These are phyloP conservation scores for Xylaria scruposa DNA, from an alignment of 495 filamentous ascomycete species.

Conservation along the genomic window DNA sequence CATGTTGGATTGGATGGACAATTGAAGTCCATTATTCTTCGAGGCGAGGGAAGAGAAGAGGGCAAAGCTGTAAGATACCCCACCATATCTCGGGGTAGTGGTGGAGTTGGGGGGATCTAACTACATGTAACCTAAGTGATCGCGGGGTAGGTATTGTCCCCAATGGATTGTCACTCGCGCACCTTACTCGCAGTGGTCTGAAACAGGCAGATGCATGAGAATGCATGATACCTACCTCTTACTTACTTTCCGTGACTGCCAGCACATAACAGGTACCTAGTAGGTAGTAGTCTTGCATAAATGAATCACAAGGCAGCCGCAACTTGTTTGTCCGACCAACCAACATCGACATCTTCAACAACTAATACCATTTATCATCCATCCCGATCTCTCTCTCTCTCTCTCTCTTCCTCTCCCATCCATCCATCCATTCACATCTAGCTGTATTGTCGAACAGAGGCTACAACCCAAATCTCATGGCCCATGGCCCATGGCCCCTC, in stretches of 20 bases:
- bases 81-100: background rate
- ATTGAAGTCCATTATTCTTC: too few species aligned
- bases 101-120: too few species aligned
- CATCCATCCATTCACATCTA: too few species aligned
- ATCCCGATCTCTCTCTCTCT: too few species aligned
- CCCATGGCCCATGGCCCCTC: constrained; percentile 13
- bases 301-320: background rate
- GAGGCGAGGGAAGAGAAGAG: too few species aligned
- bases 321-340: background rate
- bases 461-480: background rate
- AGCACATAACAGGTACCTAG: background rate
- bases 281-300: background rate
- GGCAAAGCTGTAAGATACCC: background rate
- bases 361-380: background rate
- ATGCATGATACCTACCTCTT: background rate
- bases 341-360: background rate
- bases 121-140: background rate
- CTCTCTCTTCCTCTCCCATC: background rate
- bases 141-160: constrained; percentile 1
- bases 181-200: background rate
- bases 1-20: background rate
- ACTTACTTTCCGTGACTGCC: background rate
- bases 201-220: constrained; percentile 3
- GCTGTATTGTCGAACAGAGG: background rate
- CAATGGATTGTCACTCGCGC: too few species aligned